Evolutionary conservation across 1,284 basidiomycete genomes (phyloP), one percentile per base, ranked within the genome.

Genomic region (Rhodofomes roseus): DNA sequence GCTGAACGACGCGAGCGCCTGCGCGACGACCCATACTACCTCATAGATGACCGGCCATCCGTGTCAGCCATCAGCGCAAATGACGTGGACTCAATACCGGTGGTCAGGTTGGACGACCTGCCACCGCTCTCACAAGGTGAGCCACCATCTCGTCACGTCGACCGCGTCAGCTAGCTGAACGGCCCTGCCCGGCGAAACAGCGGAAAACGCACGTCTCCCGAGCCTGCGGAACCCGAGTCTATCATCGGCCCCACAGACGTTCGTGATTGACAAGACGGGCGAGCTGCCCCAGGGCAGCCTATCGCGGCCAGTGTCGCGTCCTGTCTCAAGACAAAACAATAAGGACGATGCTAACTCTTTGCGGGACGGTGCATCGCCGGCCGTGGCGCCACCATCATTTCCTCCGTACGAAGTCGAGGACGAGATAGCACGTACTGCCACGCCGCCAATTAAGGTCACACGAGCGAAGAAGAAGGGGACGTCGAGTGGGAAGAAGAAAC

Each of bases 21-120:
- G 63, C 83, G 83, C 54, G 90, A 93, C 64, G 93, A 96, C 71
- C 94, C 94, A 9, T 96, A 93, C 74, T 96, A 96, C 70, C 87
- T 96, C 62, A 80, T 85, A 40, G 89, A 91, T 59, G 83, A 85
- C 57, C 75, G 71, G 62, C 76, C 81, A n/a, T n/a, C n/a, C n/a
- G n/a, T n/a, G 31, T 52, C 61, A 40, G 43, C 61, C 4, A 69
- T 70, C 54, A 70, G 70, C 20, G 73, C 75, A 5, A 81, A 87
- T 27, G 92, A 95, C 68, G 68, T 96, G 14, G 93, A 95, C 66
- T 81, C 84, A 4, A 96, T 96, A 73, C 92, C 95, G 0, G 84
- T 96, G 29, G 90, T 95, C 27, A 83, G 77, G 63, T 77, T 96
- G 36, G 92, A 96, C 56, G 83, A 81, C 62, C 77, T 90, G 70